These are phyloP conservation scores for Phytophthora europaea DNA, from an alignment of 352 stramenopile genomes.

Conservation along the genomic window DNA sequence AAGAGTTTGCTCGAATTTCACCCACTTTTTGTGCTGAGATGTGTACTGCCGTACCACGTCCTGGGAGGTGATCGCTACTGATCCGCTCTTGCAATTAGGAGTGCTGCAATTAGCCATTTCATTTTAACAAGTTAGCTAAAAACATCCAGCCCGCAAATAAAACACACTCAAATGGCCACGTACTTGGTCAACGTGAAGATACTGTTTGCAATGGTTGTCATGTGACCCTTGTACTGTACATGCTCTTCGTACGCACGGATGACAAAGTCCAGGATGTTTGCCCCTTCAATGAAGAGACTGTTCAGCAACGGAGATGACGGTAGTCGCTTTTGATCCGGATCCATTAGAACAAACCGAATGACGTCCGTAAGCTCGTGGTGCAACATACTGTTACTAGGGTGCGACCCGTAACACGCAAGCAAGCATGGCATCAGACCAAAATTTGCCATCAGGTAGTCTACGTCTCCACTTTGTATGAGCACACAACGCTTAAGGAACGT, in stretches of 20 bases:
- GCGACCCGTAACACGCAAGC: constrained; percentile 79
- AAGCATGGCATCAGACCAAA: constrained; percentile 87
- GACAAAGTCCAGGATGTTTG: constrained; percentile 87
- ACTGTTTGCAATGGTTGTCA: constrained; percentile 91
- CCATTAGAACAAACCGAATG: constrained; percentile 87
- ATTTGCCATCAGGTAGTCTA: constrained; percentile 78
- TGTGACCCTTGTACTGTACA: constrained; percentile 90
- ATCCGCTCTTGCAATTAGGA: constrained; percentile 70
- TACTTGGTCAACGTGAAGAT: constrained; percentile 91
- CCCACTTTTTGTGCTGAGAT: constrained; percentile 71
- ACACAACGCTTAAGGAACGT: constrained; percentile 88
- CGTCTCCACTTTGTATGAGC: constrained; percentile 77
- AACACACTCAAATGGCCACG: constrained; percentile 14
- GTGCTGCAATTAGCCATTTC: constrained; percentile 49
- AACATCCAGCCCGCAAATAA: constrained; percentile 1
- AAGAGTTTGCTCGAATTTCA: constrained; percentile 78
- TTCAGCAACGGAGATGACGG: constrained; percentile 83
- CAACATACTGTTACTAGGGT: constrained; percentile 85
- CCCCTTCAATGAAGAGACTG: constrained; percentile 74
- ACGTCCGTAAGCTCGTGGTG: constrained; percentile 90
- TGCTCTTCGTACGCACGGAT: constrained; percentile 80
- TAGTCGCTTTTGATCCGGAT: constrained; percentile 86
- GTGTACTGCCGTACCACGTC: constrained; percentile 86
- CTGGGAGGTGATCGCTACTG: constrained; percentile 71
- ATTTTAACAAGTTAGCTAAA: constrained; percentile 21